Percentiles rank a stretch among this genome's conserved stretches.
These are phyloP conservation scores for Chlamydomonas sp. DNA, from an alignment of 139 green algal species.

Conservation along the genomic window DNA sequence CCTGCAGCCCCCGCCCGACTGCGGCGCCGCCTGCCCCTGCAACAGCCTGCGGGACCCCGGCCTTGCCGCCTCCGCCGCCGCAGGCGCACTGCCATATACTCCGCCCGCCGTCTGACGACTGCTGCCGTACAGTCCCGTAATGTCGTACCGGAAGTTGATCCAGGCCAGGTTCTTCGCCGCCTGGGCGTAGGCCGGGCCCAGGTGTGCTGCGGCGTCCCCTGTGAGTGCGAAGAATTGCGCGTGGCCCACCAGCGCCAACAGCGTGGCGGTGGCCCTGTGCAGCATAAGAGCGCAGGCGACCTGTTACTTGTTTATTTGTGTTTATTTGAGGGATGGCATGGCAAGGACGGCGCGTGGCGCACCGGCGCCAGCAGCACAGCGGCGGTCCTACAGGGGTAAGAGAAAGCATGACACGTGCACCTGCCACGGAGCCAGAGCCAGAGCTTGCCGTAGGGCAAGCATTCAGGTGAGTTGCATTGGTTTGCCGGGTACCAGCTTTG, in stretches of 20 bases:
- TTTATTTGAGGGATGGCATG: neutral
- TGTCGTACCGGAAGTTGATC: slow-evolving; percentile 10
- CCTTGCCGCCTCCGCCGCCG: too few relatives aligned
- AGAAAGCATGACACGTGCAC: neutral
- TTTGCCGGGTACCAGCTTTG: too few relatives aligned
- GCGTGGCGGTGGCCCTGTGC: neutral
- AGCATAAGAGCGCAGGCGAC: too few relatives aligned
- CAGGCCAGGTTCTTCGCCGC: neutral
- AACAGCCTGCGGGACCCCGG: too few relatives aligned
- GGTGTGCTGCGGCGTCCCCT: neutral
- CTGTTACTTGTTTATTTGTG: neutral
- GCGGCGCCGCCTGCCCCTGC: too few relatives aligned
- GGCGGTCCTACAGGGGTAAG: neutral
- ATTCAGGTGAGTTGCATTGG: too few relatives aligned
- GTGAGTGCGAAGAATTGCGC: slow-evolving; percentile 1
- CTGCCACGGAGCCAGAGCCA: neutral
- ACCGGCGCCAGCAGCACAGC: too few relatives aligned
- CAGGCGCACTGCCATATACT: neutral
- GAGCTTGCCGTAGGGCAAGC: too few relatives aligned
- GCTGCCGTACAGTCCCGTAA: neutral
- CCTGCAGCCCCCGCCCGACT: too few relatives aligned
- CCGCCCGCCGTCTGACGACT: neutral
- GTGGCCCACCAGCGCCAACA: neutral
- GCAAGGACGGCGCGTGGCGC: neutral
- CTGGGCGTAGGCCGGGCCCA: neutral